Conservation (phyloP, 495 filamentous ascomycete genomes). For the Tuber melanosporum region DNA sequence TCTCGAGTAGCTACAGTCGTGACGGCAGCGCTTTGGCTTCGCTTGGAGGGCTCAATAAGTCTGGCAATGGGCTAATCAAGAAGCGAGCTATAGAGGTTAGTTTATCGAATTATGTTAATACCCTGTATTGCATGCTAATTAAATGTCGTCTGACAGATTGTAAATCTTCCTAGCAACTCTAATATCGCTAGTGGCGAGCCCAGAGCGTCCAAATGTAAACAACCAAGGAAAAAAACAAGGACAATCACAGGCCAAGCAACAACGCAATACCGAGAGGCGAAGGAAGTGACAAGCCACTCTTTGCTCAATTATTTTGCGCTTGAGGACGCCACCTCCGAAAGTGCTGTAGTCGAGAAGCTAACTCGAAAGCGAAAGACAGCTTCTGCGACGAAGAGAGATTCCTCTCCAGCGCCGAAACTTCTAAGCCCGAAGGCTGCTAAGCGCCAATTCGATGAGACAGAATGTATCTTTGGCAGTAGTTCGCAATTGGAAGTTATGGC, state of each 20-base stretch:
- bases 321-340: slow-evolving; percentile 20
- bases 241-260: slow-evolving; percentile 84
- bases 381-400: slow-evolving; percentile 47
- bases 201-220: slow-evolving; percentile 48
- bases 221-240: slow-evolving; percentile 63
- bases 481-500: slow-evolving; percentile 78
- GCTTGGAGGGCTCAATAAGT: background rate
- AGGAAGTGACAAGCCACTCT: slow-evolving; percentile 36
- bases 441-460: slow-evolving; percentile 62
- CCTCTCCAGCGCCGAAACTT: slow-evolving; percentile 47
- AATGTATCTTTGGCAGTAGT: slow-evolving; percentile 85
- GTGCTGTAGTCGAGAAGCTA: slow-evolving; percentile 6
- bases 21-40: slow-evolving; percentile 7
- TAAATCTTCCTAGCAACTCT: slow-evolving; percentile 12
- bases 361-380: slow-evolving; percentile 31
- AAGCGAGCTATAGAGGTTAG: slow-evolving; percentile 30
- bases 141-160: slow-evolving; percentile 20
- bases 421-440: slow-evolving; percentile 68
- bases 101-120: background rate
- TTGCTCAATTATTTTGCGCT: slow-evolving; percentile 43
- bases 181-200: background rate
- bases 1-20: background rate
- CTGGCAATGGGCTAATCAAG: slow-evolving; percentile 13
- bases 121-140: slow-evolving; percentile 11
- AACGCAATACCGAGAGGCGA: slow-evolving; percentile 57